These are phyloP conservation scores for Incumbomyces delicatus DNA, from an alignment of 2,329 filamentous ascomycete genomes.

Conservation along the genomic window DNA sequence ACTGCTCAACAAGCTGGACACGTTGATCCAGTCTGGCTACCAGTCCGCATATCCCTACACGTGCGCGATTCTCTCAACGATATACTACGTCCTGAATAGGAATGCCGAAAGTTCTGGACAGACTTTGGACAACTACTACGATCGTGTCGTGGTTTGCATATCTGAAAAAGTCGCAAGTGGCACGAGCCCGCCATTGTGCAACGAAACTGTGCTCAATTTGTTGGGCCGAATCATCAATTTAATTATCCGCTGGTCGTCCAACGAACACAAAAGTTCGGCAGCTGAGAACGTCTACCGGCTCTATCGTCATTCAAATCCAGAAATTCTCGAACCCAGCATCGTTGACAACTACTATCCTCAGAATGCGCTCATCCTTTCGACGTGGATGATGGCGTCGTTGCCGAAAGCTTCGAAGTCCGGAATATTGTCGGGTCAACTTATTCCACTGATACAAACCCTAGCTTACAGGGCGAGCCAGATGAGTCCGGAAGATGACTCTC, in stretches of 20 bases:
- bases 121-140: slow-evolving; percentile 35
- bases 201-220: slow-evolving; percentile 47
- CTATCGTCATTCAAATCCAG: slow-evolving; percentile 29
- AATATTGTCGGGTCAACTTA: slow-evolving; percentile 10
- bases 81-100: slow-evolving; percentile 49
- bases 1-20: slow-evolving; percentile 53
- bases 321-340: not conserved
- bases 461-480: slow-evolving; percentile 16
- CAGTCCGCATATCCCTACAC: slow-evolving; percentile 43
- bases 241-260: slow-evolving; percentile 46
- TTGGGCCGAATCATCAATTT: slow-evolving; percentile 52
- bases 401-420: slow-evolving; percentile 13
- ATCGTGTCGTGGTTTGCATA: slow-evolving; percentile 41
- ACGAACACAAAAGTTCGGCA: slow-evolving; percentile 43
- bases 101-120: slow-evolving; percentile 7
- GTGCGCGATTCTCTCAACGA: slow-evolving; percentile 49
- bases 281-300: slow-evolving; percentile 46
- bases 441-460: slow-evolving; percentile 20
- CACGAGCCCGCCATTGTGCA: slow-evolving; percentile 32
- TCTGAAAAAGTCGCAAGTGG: slow-evolving; percentile 29
- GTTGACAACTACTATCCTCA: slow-evolving; percentile 17
- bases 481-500: slow-evolving; percentile 8
- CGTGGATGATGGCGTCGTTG: slow-evolving; percentile 21
- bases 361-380: slow-evolving; percentile 38
- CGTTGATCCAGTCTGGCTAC: slow-evolving; percentile 43